These are phyloP conservation scores for Entoloma clypeatum DNA, from an alignment of 1,284 basidiomycete species.

Conservation along the genomic window DNA sequence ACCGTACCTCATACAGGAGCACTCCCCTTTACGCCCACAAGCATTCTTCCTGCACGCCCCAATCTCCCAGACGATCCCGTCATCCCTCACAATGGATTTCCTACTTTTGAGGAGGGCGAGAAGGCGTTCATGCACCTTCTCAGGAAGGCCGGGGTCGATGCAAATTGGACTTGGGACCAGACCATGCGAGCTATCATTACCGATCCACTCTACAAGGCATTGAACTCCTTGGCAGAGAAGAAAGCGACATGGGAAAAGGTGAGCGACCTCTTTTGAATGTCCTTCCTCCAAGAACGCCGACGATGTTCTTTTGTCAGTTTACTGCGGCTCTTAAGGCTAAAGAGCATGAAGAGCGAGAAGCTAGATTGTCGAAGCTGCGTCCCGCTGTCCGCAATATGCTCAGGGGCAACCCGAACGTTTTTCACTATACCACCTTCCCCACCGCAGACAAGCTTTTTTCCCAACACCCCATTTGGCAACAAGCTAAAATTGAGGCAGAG, in stretches of 20 bases:
- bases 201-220: conserved; percentile 93
- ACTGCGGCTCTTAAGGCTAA: conserved; percentile 68
- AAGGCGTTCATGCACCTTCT: conserved; percentile 90
- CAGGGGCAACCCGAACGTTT: conserved; percentile 78
- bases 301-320: conserved; percentile 47
- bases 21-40: conserved; percentile 54
- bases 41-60: conserved; percentile 66
- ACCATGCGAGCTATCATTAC: conserved; percentile 98
- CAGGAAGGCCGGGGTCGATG: conserved; percentile 84
- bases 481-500: conserved; percentile 80
- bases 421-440: conserved; percentile 83
- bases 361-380: conserved; percentile 76
- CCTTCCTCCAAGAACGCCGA: conserved; percentile 2
- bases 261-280: conserved; percentile 19
- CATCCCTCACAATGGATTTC: conserved; percentile 85
- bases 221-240: conserved; percentile 92
- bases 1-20: conserved; percentile 50
- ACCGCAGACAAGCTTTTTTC: conserved; percentile 83
- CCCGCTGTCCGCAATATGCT: conserved; percentile 83
- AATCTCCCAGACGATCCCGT: conserved; percentile 80
- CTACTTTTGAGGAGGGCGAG: conserved; percentile 85
- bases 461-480: conserved; percentile 85
- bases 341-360: conserved; percentile 77
- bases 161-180: conserved; percentile 96
- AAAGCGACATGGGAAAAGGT: conserved; percentile 93